Percentiles rank a stretch among this genome's conserved stretches.
Evolutionary conservation across 208 protist species (phyloP).

Genomic region (Trypanosoma congolense): DNA sequence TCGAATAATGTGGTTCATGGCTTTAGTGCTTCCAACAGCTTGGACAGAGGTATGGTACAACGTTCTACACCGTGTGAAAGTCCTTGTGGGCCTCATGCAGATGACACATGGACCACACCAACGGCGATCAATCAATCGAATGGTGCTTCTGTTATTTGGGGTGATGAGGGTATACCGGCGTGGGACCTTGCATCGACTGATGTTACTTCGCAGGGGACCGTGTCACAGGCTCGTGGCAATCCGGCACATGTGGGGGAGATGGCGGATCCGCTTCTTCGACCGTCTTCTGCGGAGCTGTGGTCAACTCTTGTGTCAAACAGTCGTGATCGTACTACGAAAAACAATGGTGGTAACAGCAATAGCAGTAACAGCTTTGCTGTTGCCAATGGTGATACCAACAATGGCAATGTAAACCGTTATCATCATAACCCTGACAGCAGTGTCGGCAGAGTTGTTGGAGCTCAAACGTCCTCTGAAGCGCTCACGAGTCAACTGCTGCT

Average conservation of each 20-base stretch:
- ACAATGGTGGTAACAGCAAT: neutral
- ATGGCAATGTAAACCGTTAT: neutral
- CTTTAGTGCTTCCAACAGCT: neutral
- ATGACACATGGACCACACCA: constrained; percentile 13
- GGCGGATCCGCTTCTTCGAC: neutral
- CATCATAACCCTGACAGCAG: constrained; percentile 1
- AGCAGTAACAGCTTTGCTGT: neutral
- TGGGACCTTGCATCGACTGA: constrained; percentile 9
- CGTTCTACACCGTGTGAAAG: constrained; percentile 6
- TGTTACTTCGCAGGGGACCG: neutral
- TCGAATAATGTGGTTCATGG: neutral
- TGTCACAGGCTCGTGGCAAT: neutral
- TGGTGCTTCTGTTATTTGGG: constrained; percentile 13
- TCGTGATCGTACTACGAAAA: neutral
- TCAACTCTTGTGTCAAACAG: neutral
- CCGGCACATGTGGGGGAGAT: neutral
- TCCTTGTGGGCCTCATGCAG: neutral
- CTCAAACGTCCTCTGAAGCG: constrained; percentile 9
- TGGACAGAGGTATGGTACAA: neutral
- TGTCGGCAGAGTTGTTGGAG: constrained; percentile 4
- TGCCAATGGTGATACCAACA: neutral
- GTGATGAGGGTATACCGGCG: constrained; percentile 1
- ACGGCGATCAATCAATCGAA: neutral
- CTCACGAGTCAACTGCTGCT: constrained; percentile 19
- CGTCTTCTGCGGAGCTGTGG: neutral